Base-by-base conservation (phyloP, 768 basidiomycete species). In the Coprinopsis marcescibilis region DNA sequence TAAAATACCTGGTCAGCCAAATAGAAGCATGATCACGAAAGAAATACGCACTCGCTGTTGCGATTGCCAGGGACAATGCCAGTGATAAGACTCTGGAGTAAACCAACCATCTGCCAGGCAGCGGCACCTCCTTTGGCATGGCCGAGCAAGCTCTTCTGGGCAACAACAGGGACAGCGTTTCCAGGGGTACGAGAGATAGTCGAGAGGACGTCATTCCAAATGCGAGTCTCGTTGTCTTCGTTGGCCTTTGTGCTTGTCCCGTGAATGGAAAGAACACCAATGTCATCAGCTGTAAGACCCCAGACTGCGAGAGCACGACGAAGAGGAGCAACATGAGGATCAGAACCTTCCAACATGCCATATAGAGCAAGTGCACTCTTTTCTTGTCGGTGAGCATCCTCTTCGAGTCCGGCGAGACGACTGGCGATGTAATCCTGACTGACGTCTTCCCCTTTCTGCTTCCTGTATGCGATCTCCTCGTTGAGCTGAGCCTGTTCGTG, bases 81-180 rank as follows among this genome's bases (percentile, higher is more conserved):
- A 36, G 82, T 81, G 52, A 72, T 75, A 51, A 99, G 76, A 10
- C 83, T 81, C 64, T 99, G 93, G 45, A 92, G 66, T 46, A 98
- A 74, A 55, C 96, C 96, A 57, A 83, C 85, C 76, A 96, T 80
- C 68, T 93, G 90, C 95, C 93, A 97, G 1, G 93, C 89, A 45
- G 95, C 95, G n/a, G 96, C 90, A 51, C 95, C 96, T 65, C 96
- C 96, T 75, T 99, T 99, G 10, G 95, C 85, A 62, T 99, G 95
- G 51, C 96, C 96, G 24, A 95, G 85, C 41, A 99, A 75, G 64
- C 87, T 91, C 78, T 99, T 99, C 67, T 98, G 96, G 2, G 96
- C 92, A 65, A 98, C 86, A 59, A 96, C 83, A 3, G 96, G 96
- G 38, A 95, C 84, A n/a, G 94, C 93, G 64, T 98, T 98, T 45